phyloP scores from a whole-genome alignment of 2,329 filamentous ascomycete species.

The Cytospora piceicola region DNA sequence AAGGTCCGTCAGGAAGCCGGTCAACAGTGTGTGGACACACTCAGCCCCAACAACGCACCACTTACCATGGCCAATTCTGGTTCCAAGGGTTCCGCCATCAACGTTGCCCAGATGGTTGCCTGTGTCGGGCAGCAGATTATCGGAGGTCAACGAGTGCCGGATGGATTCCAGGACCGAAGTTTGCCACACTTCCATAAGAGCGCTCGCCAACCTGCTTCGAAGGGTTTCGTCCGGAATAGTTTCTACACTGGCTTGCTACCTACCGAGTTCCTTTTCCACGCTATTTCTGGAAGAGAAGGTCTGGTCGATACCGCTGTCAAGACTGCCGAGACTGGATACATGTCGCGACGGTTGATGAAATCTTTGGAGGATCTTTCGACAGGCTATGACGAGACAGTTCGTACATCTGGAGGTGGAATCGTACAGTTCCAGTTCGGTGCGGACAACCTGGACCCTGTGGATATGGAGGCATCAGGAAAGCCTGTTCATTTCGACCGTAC shows the following conservation, averaged over 20 bases:
- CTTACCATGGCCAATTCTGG: conserved; percentile 97
- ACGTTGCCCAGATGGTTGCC: conserved; percentile 98
- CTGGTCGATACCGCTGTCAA: conserved; percentile 98
- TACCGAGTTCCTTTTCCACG: conserved; percentile 96
- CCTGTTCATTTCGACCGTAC: conserved; percentile 92
- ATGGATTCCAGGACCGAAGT: conserved; percentile 95
- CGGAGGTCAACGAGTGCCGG: conserved; percentile 84
- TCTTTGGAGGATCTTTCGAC: conserved; percentile 93
- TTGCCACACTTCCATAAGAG: conserved; percentile 96
- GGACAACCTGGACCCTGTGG: conserved; percentile 91
- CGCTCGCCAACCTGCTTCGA: conserved; percentile 86
- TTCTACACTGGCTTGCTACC: conserved; percentile 93
- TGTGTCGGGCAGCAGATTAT: conserved; percentile 98
- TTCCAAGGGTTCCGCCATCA: conserved; percentile 96
- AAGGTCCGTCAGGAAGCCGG: conserved; percentile 91
- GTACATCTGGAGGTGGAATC: conserved; percentile 84
- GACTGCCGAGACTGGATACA: conserved; percentile 98
- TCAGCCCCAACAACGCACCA: conserved; percentile 90
- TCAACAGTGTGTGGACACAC: conserved; percentile 83
- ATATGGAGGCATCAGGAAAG: conserved; percentile 94
- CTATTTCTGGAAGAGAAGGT: conserved; percentile 97
- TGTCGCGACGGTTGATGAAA: conserved; percentile 98
- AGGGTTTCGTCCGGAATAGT: conserved; percentile 95
- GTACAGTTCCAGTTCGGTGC: conserved; percentile 98
- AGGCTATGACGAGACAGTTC: conserved; percentile 91